Evolutionary conservation across 2,329 filamentous ascomycete species (phyloP), one percentile per base, ranked within the genome.

Genomic region (Lasiodiplodia theobromae): DNA sequence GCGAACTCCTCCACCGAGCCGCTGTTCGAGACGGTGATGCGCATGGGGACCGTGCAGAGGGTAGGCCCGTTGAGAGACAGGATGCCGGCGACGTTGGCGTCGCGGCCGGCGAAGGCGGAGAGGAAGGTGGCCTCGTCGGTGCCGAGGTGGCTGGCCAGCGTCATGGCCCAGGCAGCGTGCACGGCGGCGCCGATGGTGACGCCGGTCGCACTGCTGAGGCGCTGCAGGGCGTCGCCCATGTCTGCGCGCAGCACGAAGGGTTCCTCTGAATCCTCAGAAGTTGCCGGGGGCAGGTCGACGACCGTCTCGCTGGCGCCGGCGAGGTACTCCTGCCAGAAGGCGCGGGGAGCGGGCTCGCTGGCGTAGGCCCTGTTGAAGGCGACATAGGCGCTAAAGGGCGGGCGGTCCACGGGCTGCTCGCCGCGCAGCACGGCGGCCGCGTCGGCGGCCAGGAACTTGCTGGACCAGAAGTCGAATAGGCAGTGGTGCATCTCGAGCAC

Each of bases 401-500:
- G 6, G 5, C 49, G n/a, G 3, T 6, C 4, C 1, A 12, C 18
- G 10, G 21, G 18, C 6, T 52, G n/a, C 1, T 23, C 23, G 18
- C 49, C 49, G 4, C 11, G 49, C 31, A 6, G 49, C 40, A 49
- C 58, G 11, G 62, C 56, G n/a, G 62, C 58, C 0, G 62, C 69
- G 34, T 69, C 69, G 28, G 65, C 21, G 25, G 53, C 60, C 4
- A 71, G 52, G 67, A 71, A 71, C 31, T 52, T 66, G 21, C 52
- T 34, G 16, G 70, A 70, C 70, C 70, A 70, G 66, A 69, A 71
- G 63, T 70, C 69, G 44, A 71, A 71, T 18, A 71, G 57, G 21
- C 40, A 18, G 57, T 71, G 69, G 64, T 71, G 69, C 64, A 69
- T 69, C 16, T 54, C 31, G 23, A 70, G 51, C 2, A 70, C 63